Percentiles rank a stretch among this genome's conserved stretches.
Evolutionary conservation across 2,329 filamentous ascomycete genomes (phyloP).

Genomic region (Plectosphaerella sp.): DNA sequence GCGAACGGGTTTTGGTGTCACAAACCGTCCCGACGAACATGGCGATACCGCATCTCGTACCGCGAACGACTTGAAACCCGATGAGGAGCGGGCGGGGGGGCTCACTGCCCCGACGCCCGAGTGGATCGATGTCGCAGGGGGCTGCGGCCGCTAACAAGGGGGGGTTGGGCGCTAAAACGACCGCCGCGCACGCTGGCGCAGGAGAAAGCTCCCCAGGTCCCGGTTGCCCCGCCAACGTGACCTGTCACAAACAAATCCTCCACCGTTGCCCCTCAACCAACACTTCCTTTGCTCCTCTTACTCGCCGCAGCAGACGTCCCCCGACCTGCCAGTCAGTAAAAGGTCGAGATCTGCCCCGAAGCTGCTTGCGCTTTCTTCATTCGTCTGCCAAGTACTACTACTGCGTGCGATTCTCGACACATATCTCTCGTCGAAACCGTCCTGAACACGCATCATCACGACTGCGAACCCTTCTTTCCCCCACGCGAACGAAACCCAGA

Average conservation of each 20-base stretch:
- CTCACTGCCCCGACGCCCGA: too few species aligned
- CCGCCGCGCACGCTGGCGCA: neutral
- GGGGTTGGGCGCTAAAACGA: neutral
- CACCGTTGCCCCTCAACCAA: conserved; percentile 1
- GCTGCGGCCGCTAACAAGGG: neutral
- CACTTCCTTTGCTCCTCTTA: neutral
- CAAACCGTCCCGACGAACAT: too few species aligned
- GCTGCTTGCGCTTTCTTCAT: neutral
- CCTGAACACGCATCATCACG: neutral
- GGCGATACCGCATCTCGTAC: too few species aligned
- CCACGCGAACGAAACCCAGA: neutral
- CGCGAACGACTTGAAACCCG: too few species aligned
- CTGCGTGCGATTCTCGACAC: neutral
- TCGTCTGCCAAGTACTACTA: neutral
- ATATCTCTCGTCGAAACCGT: neutral
- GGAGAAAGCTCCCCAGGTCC: neutral
- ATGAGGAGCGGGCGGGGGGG: too few species aligned
- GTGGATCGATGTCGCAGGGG: neutral
- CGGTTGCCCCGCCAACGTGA: conserved; percentile 1
- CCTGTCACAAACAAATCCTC: neutral
- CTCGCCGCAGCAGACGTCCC: neutral
- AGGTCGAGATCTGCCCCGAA: neutral
- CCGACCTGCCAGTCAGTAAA: neutral
- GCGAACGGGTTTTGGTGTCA: too few species aligned
- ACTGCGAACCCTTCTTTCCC: neutral